A percentile compares a stretch with the other conserved stretches of the same genome.
Conservation (phyloP, 768 basidiomycete genomes). For the Mycena galopus region DNA sequence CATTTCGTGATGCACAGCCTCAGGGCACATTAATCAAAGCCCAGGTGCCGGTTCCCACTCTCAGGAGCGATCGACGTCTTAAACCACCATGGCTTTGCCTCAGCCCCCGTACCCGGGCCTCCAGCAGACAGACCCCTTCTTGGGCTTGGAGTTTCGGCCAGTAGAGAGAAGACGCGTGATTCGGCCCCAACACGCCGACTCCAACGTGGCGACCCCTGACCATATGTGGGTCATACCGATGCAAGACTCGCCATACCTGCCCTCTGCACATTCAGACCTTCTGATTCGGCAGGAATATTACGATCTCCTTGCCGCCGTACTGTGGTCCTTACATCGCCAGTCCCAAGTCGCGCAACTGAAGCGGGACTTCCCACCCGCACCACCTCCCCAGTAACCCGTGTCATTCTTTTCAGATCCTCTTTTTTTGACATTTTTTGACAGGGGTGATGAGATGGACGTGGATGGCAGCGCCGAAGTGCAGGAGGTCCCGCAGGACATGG, state of each 20-base stretch:
- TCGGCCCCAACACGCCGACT: slow-evolving; percentile 5
- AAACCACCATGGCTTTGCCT: no score
- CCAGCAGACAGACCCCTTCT: no score
- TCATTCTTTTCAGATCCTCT: neutral
- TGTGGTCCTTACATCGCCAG: slow-evolving; percentile 14
- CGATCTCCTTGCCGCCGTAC: slow-evolving; percentile 2
- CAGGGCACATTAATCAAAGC: no score
- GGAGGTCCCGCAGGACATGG: neutral
- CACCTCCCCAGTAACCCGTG: neutral
- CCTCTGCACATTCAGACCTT: neutral
- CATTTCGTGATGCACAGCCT: no score
- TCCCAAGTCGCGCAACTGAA: slow-evolving; percentile 1
- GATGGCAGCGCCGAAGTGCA: neutral
- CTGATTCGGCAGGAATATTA: slow-evolving; percentile 17
- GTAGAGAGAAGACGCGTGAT: slow-evolving; percentile 11
- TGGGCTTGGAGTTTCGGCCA: no score
- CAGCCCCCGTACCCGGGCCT: no score
- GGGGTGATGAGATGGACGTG: neutral
- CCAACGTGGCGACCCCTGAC: slow-evolving; percentile 3
- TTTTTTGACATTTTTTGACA: neutral
- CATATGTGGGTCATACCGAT: slow-evolving; percentile 12
- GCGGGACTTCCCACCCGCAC: neutral
- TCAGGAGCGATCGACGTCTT: no score
- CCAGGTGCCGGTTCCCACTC: no score
- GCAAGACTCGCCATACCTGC: neutral